These are phyloP conservation scores for Pezicula carpinea DNA, from an alignment of 2,329 filamentous ascomycete species.

Conservation along the genomic window DNA sequence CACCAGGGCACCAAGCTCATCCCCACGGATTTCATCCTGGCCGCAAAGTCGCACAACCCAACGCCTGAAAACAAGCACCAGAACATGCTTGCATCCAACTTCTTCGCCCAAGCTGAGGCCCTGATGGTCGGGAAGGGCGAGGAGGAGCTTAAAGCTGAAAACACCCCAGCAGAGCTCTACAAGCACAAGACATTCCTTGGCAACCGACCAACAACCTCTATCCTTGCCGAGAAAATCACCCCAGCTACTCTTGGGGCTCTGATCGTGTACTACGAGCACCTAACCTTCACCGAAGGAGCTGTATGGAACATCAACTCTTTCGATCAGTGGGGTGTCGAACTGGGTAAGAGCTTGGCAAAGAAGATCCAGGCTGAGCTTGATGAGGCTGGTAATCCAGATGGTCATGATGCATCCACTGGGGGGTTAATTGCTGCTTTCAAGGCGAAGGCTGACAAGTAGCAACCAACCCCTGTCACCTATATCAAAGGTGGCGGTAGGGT, in stretches of 20 bases:
- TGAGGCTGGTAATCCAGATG: slow-evolving; percentile 61
- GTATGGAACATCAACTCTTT: slow-evolving; percentile 99
- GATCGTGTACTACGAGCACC: slow-evolving; percentile 98
- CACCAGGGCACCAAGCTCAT: slow-evolving; percentile 99
- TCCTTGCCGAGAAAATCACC: slow-evolving; percentile 86
- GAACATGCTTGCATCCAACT: slow-evolving; percentile 91
- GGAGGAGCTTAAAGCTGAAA: slow-evolving; percentile 73
- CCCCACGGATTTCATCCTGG: slow-evolving; percentile 95
- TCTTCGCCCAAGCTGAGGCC: slow-evolving; percentile 83
- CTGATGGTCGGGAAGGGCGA: slow-evolving; percentile 88
- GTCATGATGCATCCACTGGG: slow-evolving; percentile 83
- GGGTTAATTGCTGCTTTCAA: slow-evolving; percentile 92
- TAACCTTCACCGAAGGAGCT: slow-evolving; percentile 95
- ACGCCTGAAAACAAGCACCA: slow-evolving; percentile 90
- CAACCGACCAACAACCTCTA: slow-evolving; percentile 94
- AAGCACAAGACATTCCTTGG: slow-evolving; percentile 99
- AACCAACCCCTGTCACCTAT: neutral
- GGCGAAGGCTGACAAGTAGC: slow-evolving; percentile 40
- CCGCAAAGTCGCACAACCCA: slow-evolving; percentile 94
- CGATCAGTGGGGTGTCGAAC: slow-evolving; percentile 98
- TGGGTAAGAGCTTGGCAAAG: slow-evolving; percentile 94
- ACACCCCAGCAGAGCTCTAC: slow-evolving; percentile 68
- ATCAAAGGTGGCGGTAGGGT: neutral
- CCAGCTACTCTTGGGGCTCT: slow-evolving; percentile 89
- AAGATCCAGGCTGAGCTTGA: slow-evolving; percentile 86